Percentiles rank a stretch among this genome's conserved stretches.
Evolutionary conservation across 306 rosid genomes (phyloP).

Genomic region (Arachis stenosperma): DNA sequence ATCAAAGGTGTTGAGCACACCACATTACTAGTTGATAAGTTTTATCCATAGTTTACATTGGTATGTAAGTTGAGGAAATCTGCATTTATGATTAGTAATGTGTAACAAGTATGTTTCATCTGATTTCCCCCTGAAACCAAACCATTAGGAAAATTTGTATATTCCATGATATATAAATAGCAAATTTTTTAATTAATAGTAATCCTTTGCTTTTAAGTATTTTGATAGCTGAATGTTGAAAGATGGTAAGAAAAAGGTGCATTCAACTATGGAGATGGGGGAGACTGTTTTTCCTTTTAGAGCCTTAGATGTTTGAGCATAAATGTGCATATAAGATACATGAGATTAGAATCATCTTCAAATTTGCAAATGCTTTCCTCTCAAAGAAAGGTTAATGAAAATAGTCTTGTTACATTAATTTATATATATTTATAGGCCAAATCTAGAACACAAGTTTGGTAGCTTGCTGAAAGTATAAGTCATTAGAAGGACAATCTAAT

Average conservation of each 20-base stretch:
- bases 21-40: neutral
- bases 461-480: conserved; percentile 7
- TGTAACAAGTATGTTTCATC: neutral
- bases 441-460: neutral
- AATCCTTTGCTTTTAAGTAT: neutral
- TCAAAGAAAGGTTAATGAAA: neutral
- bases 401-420: neutral
- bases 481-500: neutral
- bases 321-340: neutral
- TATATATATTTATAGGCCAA: neutral
- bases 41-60: neutral
- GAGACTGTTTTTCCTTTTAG: neutral
- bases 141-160: neutral
- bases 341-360: neutral
- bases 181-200: neutral
- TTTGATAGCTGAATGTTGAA: conserved; percentile 9
- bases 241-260: neutral
- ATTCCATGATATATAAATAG: neutral
- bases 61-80: neutral
- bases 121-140: neutral
- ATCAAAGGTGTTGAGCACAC: neutral
- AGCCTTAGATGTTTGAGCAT: neutral
- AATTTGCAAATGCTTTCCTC: neutral
- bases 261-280: neutral
- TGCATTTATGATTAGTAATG: neutral